Base-by-base conservation (phyloP, 23 red algal species). In the Gracilariopsis chorda region DNA sequence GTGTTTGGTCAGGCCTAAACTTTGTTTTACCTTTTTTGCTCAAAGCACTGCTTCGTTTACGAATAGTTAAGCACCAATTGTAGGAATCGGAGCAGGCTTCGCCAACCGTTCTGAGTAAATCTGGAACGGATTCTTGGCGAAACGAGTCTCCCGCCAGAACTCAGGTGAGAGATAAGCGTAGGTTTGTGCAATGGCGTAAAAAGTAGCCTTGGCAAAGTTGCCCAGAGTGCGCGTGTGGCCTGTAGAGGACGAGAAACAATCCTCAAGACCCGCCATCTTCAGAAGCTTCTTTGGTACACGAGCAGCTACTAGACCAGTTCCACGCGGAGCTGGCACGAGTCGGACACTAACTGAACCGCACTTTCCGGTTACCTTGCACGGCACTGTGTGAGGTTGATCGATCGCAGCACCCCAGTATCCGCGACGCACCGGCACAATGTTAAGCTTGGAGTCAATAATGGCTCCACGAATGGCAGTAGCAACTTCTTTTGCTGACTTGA, bases 201-300 rank as follows among this genome's bases (percentile, higher is more conserved):
- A 99, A 12, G 97, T 99, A 14, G 97, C 97, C 86, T 94, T 96
- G 34, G 97, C 97, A 92, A 99, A 99, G 79, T 99, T 99, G 40
- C 97, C 93, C 41, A 99, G 86, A 10, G 97, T 99, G 58, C 93
- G 93, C 17, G 97, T 93, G 83, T 99, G 97, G 34, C 97, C 97
- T 32, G 90, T 92, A 37, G 92, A 99, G 19, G 88, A 89, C 17
- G 97, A 96, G 57, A 95, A 99, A 51, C 92, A 91, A 80, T 99
- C 97, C 48, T 99, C 92, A 41, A 95, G 64, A 14, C 97, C 97
- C 14, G 97, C 97, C 87, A 94, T 93, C 80, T 96, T 90, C 40
- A 99, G 75, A 30, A 99, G 81, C 72, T 99, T 99, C 88, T 99
- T 99, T 36, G 97, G 94, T 1, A 99, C 97, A 0, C 84, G 80